Conservation (phyloP, 2,329 filamentous ascomycete species). For the Chaetothyriales sp. region DNA sequence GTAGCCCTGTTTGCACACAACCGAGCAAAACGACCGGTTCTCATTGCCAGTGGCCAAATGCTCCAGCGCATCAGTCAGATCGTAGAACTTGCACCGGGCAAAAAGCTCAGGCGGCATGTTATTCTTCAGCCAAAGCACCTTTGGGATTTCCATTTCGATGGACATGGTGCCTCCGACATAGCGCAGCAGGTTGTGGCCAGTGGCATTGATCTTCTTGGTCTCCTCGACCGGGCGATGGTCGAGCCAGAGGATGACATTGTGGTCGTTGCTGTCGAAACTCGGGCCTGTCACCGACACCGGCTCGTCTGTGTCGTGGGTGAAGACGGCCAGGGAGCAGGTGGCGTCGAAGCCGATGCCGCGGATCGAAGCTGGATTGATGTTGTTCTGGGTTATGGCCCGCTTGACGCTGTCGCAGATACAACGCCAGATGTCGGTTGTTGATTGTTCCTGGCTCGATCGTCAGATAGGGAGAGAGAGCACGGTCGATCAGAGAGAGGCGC, state of each 20-base stretch:
- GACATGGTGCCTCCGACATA: conserved; percentile 98
- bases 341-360: conserved; percentile 94
- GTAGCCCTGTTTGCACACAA: conserved; percentile 93
- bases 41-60: conserved; percentile 88
- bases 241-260: conserved; percentile 94
- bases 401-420: conserved; percentile 85
- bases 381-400: conserved; percentile 64
- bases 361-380: conserved; percentile 58
- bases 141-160: conserved; percentile 98
- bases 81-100: conserved; percentile 89
- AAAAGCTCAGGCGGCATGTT: conserved; percentile 90
- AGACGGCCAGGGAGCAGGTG: conserved; percentile 92
- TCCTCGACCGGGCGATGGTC: conserved; percentile 86
- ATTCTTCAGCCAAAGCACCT: conserved; percentile 96
- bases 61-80: conserved; percentile 80
- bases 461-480: neutral
- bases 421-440: conserved; percentile 88
- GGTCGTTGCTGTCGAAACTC: conserved; percentile 69
- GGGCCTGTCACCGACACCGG: conserved; percentile 82
- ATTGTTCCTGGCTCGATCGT: conserved; percentile 60
- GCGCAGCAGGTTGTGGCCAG: conserved; percentile 77
- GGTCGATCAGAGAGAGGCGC: neutral
- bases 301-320: conserved; percentile 75
- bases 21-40: conserved; percentile 84
- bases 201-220: conserved; percentile 84